These are phyloP conservation scores for Neurospora hispaniola DNA, from an alignment of 495 filamentous ascomycete species.

Conservation along the genomic window DNA sequence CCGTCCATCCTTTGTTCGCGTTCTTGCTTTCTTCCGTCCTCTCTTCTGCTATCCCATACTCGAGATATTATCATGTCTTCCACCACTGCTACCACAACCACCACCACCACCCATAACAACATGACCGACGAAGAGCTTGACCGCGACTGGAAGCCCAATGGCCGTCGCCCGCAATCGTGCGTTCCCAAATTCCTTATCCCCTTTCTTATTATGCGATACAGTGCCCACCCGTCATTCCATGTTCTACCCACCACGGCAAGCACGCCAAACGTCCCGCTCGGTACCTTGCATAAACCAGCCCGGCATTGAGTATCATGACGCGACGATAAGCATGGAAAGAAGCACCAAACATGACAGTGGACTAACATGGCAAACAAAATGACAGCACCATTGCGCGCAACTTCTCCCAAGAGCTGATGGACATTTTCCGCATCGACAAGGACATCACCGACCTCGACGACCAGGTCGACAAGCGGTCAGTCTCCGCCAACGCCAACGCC, in stretches of 20 bases:
- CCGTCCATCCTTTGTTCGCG: constrained; percentile 3
- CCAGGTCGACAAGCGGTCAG: constrained; percentile 78
- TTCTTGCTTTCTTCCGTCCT: constrained; percentile 19
- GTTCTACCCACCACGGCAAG: not conserved
- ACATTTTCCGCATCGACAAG: constrained; percentile 78
- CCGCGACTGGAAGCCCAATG: constrained; percentile 67
- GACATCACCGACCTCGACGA: constrained; percentile 65
- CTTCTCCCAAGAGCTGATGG: constrained; percentile 78
- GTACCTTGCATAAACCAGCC: constrained; percentile 1
- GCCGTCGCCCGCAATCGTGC: constrained; percentile 70
- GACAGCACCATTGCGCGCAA: constrained; percentile 73
- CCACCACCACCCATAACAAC: constrained; percentile 18
- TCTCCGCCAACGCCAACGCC: constrained; percentile 8
- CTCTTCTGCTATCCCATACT: constrained; percentile 18
- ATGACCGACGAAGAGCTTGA: constrained; percentile 53
- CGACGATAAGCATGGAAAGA: not conserved
- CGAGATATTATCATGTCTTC: not conserved
- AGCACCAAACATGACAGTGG: not conserved
- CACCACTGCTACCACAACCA: not conserved
- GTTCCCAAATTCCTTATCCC: constrained; percentile 22
- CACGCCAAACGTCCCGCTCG: not conserved
- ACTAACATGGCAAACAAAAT: constrained; percentile 7
- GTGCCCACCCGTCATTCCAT: not conserved
- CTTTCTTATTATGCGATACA: not conserved
- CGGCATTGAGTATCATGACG: not conserved